Conservation (phyloP, 2,329 filamentous ascomycete genomes). For the Cladosporium sp. region DNA sequence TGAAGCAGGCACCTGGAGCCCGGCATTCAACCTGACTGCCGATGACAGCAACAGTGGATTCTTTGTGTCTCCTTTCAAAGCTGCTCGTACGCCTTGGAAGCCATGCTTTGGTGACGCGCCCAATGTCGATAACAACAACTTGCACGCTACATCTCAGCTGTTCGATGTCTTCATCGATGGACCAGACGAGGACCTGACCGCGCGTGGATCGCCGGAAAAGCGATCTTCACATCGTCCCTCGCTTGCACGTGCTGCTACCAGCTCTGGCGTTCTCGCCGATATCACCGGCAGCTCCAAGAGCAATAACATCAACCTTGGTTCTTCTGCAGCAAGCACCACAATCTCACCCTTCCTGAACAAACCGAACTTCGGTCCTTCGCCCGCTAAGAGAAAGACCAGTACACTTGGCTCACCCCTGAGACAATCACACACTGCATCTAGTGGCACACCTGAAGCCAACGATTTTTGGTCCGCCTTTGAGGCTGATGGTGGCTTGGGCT, state of each 20-base stretch:
- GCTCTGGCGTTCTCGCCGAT: slow-evolving; percentile 63
- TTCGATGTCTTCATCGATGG: slow-evolving; percentile 63
- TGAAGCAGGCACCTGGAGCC: slow-evolving; percentile 64
- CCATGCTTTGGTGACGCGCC: slow-evolving; percentile 29
- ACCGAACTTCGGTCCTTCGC: slow-evolving; percentile 30
- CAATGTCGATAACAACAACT: slow-evolving; percentile 30
- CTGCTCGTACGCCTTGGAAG: slow-evolving; percentile 40
- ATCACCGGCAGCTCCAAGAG: slow-evolving; percentile 58
- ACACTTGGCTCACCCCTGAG: slow-evolving; percentile 39
- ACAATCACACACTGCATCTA: slow-evolving; percentile 27
- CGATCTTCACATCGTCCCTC: slow-evolving; percentile 61
- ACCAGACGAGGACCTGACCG: slow-evolving; percentile 44
- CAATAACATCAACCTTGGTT: slow-evolving; percentile 44
- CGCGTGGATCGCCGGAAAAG: slow-evolving; percentile 68
- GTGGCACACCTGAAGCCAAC: slow-evolving; percentile 23
- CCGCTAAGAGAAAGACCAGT: slow-evolving; percentile 28
- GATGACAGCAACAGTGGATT: slow-evolving; percentile 60
- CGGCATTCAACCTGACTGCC: slow-evolving; percentile 64
- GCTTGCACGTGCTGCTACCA: slow-evolving; percentile 64
- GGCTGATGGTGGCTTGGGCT: slow-evolving; percentile 18
- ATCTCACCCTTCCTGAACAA: slow-evolving; percentile 37
- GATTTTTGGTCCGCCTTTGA: slow-evolving; percentile 16
- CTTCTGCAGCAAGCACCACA: slow-evolving; percentile 30
- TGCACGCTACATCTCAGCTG: slow-evolving; percentile 39
- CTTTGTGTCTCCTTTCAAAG: slow-evolving; percentile 38